phyloP scores from a whole-genome alignment of 331 rosid species.

The Malus hybrid region DNA sequence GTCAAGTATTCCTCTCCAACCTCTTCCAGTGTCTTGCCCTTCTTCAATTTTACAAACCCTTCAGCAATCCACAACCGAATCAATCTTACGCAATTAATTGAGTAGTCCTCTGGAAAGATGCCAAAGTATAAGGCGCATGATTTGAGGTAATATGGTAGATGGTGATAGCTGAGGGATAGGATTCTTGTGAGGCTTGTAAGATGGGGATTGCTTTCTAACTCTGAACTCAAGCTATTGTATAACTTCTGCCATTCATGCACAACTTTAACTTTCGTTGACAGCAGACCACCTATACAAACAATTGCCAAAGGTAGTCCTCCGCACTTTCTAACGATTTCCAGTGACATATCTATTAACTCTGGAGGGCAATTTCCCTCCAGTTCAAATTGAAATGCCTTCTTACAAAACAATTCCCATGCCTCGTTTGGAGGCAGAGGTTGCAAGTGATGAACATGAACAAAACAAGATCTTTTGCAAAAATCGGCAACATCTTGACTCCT shows the following conservation, averaged over 20 bases:
- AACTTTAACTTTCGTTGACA: conserved; percentile 12
- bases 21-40: too few species aligned
- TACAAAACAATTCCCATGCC: conserved; percentile 6
- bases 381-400: conserved; percentile 6
- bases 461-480: neutral
- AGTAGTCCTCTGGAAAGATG: too few species aligned
- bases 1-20: too few species aligned
- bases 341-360: neutral
- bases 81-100: neutral
- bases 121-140: too few species aligned
- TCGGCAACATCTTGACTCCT: neutral
- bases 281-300: conserved; percentile 2
- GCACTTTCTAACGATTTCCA: conserved; percentile 6
- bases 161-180: too few species aligned
- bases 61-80: too few species aligned
- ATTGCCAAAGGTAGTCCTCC: conserved; percentile 14
- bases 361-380: neutral
- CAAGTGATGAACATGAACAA: neutral
- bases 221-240: neutral
- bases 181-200: too few species aligned
- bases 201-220: too few species aligned
- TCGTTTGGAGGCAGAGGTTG: neutral
- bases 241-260: conserved; percentile 9
- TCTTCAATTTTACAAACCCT: too few species aligned
- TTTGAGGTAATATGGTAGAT: too few species aligned